phyloP scores from a whole-genome alignment of 306 rosid species.

The Carpinus fangiana region DNA sequence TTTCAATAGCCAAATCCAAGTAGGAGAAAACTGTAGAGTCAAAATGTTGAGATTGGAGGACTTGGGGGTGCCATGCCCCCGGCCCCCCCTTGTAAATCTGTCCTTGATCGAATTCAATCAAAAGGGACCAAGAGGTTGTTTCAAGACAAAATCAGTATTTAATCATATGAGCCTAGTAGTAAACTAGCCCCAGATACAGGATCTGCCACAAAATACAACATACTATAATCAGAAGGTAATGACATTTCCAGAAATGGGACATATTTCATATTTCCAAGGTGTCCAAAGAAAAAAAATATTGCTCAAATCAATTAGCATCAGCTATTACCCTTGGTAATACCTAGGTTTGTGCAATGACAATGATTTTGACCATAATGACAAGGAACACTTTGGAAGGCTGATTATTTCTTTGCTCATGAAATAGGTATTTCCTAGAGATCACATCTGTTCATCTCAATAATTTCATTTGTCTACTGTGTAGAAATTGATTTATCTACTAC shows the following conservation, averaged over 20 bases:
- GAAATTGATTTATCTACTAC: not conserved
- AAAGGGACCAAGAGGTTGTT: not conserved
- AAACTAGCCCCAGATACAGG: conserved; percentile 2
- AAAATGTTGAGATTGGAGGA: not conserved
- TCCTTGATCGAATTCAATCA: not conserved
- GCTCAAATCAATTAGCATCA: not conserved
- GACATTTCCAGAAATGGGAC: not conserved
- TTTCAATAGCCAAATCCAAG: no score
- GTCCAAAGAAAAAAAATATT: not conserved
- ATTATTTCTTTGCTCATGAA: not conserved
- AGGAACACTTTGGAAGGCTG: not conserved
- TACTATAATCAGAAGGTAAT: not conserved
- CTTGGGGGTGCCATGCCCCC: not conserved
- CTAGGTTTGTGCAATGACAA: not conserved
- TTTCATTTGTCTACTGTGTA: not conserved
- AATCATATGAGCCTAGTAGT: not conserved
- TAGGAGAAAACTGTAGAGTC: not conserved
- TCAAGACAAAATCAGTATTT: not conserved
- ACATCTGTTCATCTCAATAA: not conserved
- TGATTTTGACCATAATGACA: not conserved
- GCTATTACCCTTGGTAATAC: not conserved
- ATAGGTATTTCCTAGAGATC: not conserved
- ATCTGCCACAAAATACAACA: conserved; percentile 25
- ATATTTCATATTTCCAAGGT: not conserved
- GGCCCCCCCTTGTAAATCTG: not conserved